phyloP scores from a whole-genome alignment of 2,329 filamentous ascomycete species.

The Epichloe brachyelytri region DNA sequence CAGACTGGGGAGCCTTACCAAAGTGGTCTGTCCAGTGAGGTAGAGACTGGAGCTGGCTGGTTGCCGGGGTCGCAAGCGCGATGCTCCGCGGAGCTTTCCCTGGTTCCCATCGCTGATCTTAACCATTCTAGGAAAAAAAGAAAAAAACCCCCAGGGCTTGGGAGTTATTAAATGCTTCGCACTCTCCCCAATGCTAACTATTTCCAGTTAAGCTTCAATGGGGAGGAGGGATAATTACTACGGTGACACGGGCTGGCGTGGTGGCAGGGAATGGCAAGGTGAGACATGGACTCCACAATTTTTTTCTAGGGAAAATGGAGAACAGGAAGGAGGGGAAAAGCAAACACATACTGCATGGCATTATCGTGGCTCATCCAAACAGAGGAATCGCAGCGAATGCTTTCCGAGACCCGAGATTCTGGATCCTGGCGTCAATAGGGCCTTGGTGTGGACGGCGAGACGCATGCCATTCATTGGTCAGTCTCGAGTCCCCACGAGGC shows the following conservation, averaged over 20 bases:
- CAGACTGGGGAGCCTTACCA: no score
- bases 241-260: no score
- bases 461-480: background rate
- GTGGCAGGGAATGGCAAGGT: no score
- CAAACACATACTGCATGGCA: no score
- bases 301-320: no score
- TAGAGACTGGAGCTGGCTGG: no score
- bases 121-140: no score
- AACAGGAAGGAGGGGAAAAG: no score
- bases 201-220: no score
- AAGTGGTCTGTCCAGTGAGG: background rate
- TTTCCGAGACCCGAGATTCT: background rate
- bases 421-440: background rate
- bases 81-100: background rate
- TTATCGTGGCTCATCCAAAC: background rate
- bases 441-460: background rate
- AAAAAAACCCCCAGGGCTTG: background rate
- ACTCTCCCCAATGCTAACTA: no score
- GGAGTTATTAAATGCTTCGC: background rate
- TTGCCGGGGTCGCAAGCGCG: background rate
- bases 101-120: background rate
- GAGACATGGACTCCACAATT: no score
- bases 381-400: background rate
- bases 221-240: no score
- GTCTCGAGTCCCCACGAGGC: background rate